These are phyloP conservation scores for Monilinia aucupariae DNA, from an alignment of 2,329 filamentous ascomycete genomes.

Conservation along the genomic window DNA sequence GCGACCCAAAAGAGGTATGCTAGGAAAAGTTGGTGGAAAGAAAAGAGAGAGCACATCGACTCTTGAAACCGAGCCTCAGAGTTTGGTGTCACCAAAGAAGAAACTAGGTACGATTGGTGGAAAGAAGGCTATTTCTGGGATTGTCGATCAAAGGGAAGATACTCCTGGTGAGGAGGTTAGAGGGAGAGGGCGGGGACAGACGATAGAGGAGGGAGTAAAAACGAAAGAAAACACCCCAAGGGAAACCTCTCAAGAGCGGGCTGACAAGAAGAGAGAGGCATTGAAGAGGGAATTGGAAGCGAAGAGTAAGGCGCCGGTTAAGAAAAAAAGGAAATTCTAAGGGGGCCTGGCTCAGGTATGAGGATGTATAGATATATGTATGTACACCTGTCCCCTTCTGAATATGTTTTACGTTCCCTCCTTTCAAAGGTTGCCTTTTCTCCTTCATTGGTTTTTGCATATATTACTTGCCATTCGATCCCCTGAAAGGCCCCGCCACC, in stretches of 20 bases:
- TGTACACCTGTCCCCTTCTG: not conserved
- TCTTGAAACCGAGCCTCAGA: slow-evolving; percentile 18
- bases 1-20: slow-evolving; percentile 20
- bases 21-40: slow-evolving; percentile 31
- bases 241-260: slow-evolving; percentile 33
- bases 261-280: slow-evolving; percentile 31
- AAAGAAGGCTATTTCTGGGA: slow-evolving; percentile 3
- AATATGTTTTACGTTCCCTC: not conserved
- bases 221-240: slow-evolving; percentile 12
- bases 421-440: not conserved
- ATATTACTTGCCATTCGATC: not conserved
- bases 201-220: slow-evolving; percentile 18
- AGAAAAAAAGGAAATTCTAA: slow-evolving; percentile 37
- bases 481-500: not conserved
- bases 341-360: not conserved
- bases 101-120: slow-evolving; percentile 28
- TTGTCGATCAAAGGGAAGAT: slow-evolving; percentile 6
- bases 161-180: slow-evolving; percentile 4
- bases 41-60: slow-evolving; percentile 21
- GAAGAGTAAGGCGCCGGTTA: slow-evolving; percentile 32
- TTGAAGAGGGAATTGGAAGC: slow-evolving; percentile 33
- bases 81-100: slow-evolving; percentile 19
- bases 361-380: slow-evolving; percentile 8
- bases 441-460: not conserved
- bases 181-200: slow-evolving; percentile 21